phyloP scores from a whole-genome alignment of 139 green algal species.

The Gonium pectorale region DNA sequence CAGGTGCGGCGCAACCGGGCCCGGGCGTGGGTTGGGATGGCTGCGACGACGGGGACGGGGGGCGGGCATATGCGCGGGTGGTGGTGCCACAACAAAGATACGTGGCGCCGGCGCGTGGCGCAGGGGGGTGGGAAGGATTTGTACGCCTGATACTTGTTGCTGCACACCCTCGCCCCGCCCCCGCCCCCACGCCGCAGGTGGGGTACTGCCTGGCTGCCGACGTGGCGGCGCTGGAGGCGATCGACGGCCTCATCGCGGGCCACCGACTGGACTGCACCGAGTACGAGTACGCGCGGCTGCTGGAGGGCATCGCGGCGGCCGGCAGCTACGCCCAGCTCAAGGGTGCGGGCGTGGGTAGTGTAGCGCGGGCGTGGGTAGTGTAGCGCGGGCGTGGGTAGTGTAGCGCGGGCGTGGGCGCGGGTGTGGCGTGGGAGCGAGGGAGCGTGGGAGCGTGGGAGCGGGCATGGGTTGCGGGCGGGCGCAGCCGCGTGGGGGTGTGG shows the following conservation, averaged over 20 bases:
- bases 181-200: background rate
- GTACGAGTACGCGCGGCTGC: constrained; percentile 75
- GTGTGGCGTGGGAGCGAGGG: background rate
- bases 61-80: too few species aligned
- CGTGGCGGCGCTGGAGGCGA: background rate
- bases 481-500: too few species aligned
- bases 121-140: too few species aligned
- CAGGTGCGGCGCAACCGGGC: constrained; percentile 1
- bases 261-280: constrained; percentile 73
- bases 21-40: too few species aligned
- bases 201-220: constrained; percentile 40
- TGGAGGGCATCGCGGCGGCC: constrained; percentile 62
- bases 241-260: constrained; percentile 28
- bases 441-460: background rate
- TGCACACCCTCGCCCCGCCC: background rate
- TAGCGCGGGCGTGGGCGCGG: too few species aligned
- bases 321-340: constrained; percentile 47
- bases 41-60: too few species aligned
- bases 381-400: too few species aligned
- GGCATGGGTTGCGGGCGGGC: too few species aligned
- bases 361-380: too few species aligned
- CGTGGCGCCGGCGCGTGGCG: too few species aligned
- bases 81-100: too few species aligned
- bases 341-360: constrained; percentile 25
- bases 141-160: too few species aligned